Conservation (phyloP, 106 monocot genomes). For the Acorus gramineus region DNA sequence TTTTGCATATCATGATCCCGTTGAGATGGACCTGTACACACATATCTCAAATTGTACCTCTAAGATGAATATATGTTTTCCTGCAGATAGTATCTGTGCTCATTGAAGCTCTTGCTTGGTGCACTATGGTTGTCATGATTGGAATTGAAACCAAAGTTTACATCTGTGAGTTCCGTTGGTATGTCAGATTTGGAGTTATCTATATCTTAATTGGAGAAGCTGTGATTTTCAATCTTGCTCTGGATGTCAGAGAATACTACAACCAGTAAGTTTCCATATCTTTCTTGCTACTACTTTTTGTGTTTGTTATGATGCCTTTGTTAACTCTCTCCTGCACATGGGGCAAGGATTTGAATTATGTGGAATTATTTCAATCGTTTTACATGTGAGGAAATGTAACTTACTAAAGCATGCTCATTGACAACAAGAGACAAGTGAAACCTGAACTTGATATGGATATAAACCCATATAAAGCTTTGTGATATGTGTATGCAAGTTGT, state of each 20-base stretch:
- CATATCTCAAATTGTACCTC: too few relatives aligned
- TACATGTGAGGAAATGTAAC: too few relatives aligned
- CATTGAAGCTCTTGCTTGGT: constrained; percentile 55
- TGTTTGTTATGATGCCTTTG: background rate
- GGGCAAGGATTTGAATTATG: too few relatives aligned
- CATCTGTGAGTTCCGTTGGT: constrained; percentile 82
- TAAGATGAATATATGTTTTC: background rate
- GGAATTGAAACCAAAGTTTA: constrained; percentile 72
- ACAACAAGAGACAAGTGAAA: too few relatives aligned
- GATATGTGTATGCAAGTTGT: too few relatives aligned
- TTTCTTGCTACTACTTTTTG: background rate
- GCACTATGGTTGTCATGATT: constrained; percentile 54
- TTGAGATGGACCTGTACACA: too few relatives aligned
- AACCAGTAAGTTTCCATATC: constrained; percentile 32
- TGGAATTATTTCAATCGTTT: too few relatives aligned
- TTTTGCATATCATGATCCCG: too few relatives aligned
- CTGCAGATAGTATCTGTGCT: constrained; percentile 49
- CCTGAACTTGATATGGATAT: too few relatives aligned
- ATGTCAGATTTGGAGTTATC: constrained; percentile 66
- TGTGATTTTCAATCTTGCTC: constrained; percentile 55
- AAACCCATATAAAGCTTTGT: too few relatives aligned
- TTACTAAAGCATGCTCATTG: too few relatives aligned
- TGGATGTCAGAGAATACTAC: constrained; percentile 53
- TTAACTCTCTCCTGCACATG: too few relatives aligned
- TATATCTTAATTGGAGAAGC: constrained; percentile 66